Evolutionary conservation across 1,284 basidiomycete genomes (phyloP).

Genomic region (Malassezia dermatis): DNA sequence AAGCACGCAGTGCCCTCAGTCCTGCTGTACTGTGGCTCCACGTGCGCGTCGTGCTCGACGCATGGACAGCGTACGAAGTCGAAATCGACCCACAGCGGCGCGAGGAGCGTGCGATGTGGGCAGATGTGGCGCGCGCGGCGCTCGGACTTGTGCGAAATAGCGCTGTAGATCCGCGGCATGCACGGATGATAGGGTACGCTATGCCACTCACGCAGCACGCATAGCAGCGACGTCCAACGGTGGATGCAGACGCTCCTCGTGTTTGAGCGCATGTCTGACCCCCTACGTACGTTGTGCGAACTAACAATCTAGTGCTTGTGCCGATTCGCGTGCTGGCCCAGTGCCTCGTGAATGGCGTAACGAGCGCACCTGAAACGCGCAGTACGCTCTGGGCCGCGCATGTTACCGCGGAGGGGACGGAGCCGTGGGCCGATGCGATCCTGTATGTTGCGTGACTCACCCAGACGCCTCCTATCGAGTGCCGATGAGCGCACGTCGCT

Average conservation of each 20-base stretch:
- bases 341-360: slow-evolving; percentile 5
- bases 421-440: background rate
- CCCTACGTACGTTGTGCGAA: background rate
- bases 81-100: background rate
- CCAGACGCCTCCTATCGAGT: slow-evolving; percentile 12
- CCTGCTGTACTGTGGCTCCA: background rate
- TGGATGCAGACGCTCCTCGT: background rate
- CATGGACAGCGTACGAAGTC: slow-evolving; percentile 3
- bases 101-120: background rate
- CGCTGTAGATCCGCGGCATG: background rate
- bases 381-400: background rate
- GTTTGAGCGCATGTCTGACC: slow-evolving; percentile 17
- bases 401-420: background rate
- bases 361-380: background rate
- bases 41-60: background rate
- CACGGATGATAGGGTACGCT: background rate
- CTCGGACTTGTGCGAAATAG: slow-evolving; percentile 10
- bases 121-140: background rate
- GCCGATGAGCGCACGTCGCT: slow-evolving; percentile 8
- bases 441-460: background rate
- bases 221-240: background rate
- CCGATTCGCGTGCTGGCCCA: slow-evolving; percentile 13
- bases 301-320: background rate
- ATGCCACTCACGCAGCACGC: background rate
- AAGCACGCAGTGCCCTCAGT: background rate